phyloP scores from a whole-genome alignment of 2,329 filamentous ascomycete species.

The Phaeosphaeria sp. region DNA sequence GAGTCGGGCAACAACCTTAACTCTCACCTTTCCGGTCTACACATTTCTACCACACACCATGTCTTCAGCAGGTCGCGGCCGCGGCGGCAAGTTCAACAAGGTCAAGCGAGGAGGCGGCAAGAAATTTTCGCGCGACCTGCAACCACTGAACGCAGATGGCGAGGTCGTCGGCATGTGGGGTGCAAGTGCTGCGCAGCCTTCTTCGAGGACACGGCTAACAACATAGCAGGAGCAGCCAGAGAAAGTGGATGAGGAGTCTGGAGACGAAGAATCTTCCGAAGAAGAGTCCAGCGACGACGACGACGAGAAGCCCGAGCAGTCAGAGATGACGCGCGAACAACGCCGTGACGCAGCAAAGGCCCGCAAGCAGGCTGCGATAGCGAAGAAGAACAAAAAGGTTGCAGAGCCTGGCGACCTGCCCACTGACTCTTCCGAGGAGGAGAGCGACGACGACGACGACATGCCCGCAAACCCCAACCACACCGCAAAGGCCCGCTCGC shows the following conservation, averaged over 20 bases:
- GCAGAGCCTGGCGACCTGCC: slow-evolving; percentile 88
- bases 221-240: slow-evolving; percentile 47
- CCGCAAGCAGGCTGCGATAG: slow-evolving; percentile 87
- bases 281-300: slow-evolving; percentile 52
- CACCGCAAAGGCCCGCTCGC: slow-evolving; percentile 69
- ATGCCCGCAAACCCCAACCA: slow-evolving; percentile 94
- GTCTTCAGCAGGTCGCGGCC: slow-evolving; percentile 69
- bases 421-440: slow-evolving; percentile 69
- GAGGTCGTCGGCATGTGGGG: slow-evolving; percentile 90
- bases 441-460: slow-evolving; percentile 64
- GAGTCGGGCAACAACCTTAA: background rate
- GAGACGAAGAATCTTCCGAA: slow-evolving; percentile 52
- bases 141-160: slow-evolving; percentile 86
- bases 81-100: slow-evolving; percentile 94
- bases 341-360: slow-evolving; percentile 88
- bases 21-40: slow-evolving; percentile 4
- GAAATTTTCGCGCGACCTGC: slow-evolving; percentile 90
- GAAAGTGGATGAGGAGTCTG: slow-evolving; percentile 58
- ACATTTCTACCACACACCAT: slow-evolving; percentile 42
- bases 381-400: slow-evolving; percentile 71
- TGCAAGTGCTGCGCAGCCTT: slow-evolving; percentile 52
- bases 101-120: slow-evolving; percentile 93
- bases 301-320: slow-evolving; percentile 53
- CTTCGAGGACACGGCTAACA: slow-evolving; percentile 22
- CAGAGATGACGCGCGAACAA: slow-evolving; percentile 80